phyloP scores from a whole-genome alignment of 23 red algal genomes.

The Gracilaria domingensis region DNA sequence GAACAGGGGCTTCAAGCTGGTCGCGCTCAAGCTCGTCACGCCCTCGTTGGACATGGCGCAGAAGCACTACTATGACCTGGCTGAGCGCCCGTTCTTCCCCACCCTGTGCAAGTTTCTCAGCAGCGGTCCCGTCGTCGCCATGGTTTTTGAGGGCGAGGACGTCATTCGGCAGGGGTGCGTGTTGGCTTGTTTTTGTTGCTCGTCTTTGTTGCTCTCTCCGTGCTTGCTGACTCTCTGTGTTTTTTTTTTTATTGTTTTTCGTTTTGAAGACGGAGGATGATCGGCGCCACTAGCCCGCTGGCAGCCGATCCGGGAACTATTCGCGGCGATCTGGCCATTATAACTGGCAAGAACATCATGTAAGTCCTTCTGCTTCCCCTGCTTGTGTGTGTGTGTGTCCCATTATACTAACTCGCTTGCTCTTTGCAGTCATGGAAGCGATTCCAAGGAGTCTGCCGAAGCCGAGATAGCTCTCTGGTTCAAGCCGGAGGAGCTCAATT shows the following conservation, averaged over 20 bases:
- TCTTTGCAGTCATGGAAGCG: conserved; percentile 69
- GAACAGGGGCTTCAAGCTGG: conserved; percentile 86
- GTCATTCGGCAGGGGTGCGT: conserved; percentile 83
- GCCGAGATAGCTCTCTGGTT: conserved; percentile 96
- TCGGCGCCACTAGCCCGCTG: conserved; percentile 93
- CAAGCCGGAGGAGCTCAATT: conserved; percentile 41
- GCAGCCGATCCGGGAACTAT: conserved; percentile 88
- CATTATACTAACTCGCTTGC: too few species aligned
- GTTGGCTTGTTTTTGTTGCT: not conserved
- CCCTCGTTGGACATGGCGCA: conserved; percentile 74
- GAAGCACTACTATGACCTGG: conserved; percentile 86
- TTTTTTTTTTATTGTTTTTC: not conserved
- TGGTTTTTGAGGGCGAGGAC: conserved; percentile 96
- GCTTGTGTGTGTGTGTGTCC: not conserved
- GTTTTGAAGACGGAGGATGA: conserved; percentile 77
- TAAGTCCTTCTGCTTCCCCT: not conserved
- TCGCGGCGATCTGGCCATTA: conserved; percentile 83
- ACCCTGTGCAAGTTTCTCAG: conserved; percentile 83
- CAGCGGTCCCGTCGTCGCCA: conserved; percentile 91
- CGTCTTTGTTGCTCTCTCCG: not conserved
- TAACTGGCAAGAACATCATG: conserved; percentile 79
- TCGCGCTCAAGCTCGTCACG: conserved; percentile 85
- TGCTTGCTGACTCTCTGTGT: not conserved
- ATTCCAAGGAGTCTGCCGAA: conserved; percentile 81
- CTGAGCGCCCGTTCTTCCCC: conserved; percentile 86